Evolutionary conservation across 2,329 filamentous ascomycete species (phyloP).

Genomic region (Ilyonectria destructans): DNA sequence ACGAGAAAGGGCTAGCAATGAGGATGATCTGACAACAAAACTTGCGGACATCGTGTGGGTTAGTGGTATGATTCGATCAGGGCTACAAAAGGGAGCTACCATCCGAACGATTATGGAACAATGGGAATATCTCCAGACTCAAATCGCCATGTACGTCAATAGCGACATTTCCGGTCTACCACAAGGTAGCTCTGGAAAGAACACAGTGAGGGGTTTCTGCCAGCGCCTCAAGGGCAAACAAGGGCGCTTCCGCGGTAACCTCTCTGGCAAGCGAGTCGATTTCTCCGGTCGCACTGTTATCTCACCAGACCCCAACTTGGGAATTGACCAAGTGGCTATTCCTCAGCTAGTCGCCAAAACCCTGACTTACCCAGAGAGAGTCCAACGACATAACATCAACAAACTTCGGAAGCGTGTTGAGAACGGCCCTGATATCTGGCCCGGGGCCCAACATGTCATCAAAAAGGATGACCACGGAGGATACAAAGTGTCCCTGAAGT

Average conservation of each 20-base stretch:
- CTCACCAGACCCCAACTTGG: conserved; percentile 94
- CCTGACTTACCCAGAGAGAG: conserved; percentile 93
- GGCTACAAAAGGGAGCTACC: conserved; percentile 85
- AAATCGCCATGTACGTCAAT: conserved; percentile 98
- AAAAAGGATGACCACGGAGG: conserved; percentile 76
- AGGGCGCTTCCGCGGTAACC: conserved; percentile 94
- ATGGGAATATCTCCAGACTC: conserved; percentile 96
- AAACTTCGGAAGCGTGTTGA: conserved; percentile 83
- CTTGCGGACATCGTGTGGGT: conserved; percentile 97
- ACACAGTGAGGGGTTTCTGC: conserved; percentile 88
- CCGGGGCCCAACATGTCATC: conserved; percentile 87
- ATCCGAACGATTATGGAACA: conserved; percentile 96
- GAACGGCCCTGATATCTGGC: conserved; percentile 85
- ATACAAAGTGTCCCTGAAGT: conserved; percentile 83
- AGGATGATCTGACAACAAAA: conserved; percentile 97
- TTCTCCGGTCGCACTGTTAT: conserved; percentile 99
- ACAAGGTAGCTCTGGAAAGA: conserved; percentile 88
- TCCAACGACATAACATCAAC: conserved; percentile 87
- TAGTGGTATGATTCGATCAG: conserved; percentile 88
- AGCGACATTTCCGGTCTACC: conserved; percentile 95
- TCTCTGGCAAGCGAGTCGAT: conserved; percentile 98
- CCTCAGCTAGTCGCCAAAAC: conserved; percentile 93
- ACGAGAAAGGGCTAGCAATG: conserved; percentile 87
- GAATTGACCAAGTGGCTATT: conserved; percentile 94
- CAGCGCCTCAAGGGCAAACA: conserved; percentile 98